Base-by-base conservation (phyloP, 306 rosid genomes). In the Cucurbita argyrosperma region DNA sequence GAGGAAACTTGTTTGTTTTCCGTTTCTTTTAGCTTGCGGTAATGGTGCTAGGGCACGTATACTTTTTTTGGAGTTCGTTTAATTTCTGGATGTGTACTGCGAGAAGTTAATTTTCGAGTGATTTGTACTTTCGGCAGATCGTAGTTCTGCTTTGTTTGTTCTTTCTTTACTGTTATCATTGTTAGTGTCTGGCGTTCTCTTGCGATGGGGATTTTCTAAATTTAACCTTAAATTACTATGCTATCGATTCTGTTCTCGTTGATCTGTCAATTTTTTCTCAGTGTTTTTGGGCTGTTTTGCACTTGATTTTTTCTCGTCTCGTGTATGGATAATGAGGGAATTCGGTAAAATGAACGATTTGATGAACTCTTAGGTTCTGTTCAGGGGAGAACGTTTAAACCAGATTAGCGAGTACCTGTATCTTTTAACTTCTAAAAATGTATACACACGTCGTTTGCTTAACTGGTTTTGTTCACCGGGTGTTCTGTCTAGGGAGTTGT, bases 221-320 rank as follows among this genome's bases (percentile, higher is more conserved):
- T 70, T 51, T 30, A 51, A 70, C 59, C 50, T 70, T 0, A 35
- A 70, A 50, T 70, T 70, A 70, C 74, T 51, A 30, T 35, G 59
- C 35, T 70, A 50, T 30, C 55, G 65, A 39, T 40, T 55, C 52
- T 72, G 76, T n/a, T 72, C 50, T 72, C 45, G 77, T 74, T 59
- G 42, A 26, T 74, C 58, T 42, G 5, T 47, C 5, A 6, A 46
- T n/a, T 45, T 74, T 45, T n/a, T 6, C 42, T 5, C 10, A 46
- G 49, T 30, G 65, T 70, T 50, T 49, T 70, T 16, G 21, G 60
- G 47, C 23, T 47, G 4, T 68, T 45, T 21, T 65, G 54, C n/a
- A 19, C 19, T 70, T 9, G 46, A 16, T 50, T 51, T 58, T 5
- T 15, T 59, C 45, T 21, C 18, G 8, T 10, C 12, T 3, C 8